Conservation (phyloP, 768 basidiomycete genomes). For the Dioszegia crocea region DNA sequence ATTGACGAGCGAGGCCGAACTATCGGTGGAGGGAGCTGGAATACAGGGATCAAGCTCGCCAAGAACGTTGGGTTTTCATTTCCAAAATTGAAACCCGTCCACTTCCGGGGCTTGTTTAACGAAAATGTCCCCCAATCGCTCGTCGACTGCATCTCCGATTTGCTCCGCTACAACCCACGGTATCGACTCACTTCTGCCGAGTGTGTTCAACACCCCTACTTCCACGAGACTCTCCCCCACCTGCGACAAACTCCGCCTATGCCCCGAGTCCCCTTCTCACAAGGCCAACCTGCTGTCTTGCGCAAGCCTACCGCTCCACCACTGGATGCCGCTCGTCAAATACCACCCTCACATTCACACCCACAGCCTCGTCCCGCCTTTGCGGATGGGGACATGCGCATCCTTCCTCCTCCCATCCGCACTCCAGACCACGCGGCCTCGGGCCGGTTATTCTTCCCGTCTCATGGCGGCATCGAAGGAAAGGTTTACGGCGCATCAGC, state of each 20-base stretch:
- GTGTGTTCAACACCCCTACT: conserved; percentile 84
- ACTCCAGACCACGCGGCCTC: conserved; percentile 25
- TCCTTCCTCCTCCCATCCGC: conserved; percentile 35
- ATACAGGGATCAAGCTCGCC: conserved; percentile 78
- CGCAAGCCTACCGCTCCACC: conserved; percentile 9
- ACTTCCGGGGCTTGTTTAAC: conserved; percentile 66
- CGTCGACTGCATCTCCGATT: conserved; percentile 84
- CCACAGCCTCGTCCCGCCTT: conserved; percentile 37
- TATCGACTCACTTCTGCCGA: conserved; percentile 77
- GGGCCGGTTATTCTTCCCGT: conserved; percentile 45
- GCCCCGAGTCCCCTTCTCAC: conserved; percentile 44
- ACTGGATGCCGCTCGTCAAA: conserved; percentile 24
- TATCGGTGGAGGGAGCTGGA: conserved; percentile 85
- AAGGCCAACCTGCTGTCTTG: conserved; percentile 38
- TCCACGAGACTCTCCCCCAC: conserved; percentile 62
- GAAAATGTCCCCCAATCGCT: conserved; percentile 70
- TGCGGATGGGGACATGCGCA: conserved; percentile 44
- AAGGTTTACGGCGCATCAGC: conserved; percentile 28
- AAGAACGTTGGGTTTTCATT: conserved; percentile 79
- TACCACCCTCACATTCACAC: conserved; percentile 41
- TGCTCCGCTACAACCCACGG: conserved; percentile 87
- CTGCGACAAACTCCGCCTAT: conserved; percentile 46
- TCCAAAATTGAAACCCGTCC: conserved; percentile 58
- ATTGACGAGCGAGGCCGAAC: conserved; percentile 63
- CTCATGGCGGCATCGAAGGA: conserved; percentile 52